These are phyloP conservation scores for Themeda triandra DNA, from an alignment of 176 grass and related monocot genomes.

Conservation along the genomic window DNA sequence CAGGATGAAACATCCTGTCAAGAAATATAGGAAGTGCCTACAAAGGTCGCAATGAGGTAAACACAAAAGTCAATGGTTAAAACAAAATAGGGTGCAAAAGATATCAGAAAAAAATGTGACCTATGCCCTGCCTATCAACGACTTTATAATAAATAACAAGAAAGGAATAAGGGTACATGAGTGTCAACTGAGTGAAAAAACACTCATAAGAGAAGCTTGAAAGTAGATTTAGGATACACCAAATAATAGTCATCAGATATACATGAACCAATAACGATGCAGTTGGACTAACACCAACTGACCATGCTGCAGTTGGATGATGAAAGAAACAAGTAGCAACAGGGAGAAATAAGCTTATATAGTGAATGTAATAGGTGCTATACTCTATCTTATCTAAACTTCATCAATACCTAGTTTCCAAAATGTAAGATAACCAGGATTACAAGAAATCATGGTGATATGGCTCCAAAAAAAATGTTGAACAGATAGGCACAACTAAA, in stretches of 20 bases:
- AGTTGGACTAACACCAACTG: neutral
- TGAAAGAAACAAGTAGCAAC: neutral
- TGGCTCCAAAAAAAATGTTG: neutral
- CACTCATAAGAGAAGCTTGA: neutral
- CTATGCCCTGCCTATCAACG: neutral
- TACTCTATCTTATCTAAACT: too few species aligned
- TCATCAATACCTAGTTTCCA: neutral
- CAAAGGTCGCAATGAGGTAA: conserved; percentile 30
- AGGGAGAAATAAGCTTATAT: too few species aligned
- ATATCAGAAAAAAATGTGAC: neutral
- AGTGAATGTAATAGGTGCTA: too few species aligned
- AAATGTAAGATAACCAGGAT: neutral
- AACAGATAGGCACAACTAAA: neutral
- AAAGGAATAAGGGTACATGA: conserved; percentile 1
- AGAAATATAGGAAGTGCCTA: conserved; percentile 98
- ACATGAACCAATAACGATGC: neutral
- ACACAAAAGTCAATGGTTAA: neutral
- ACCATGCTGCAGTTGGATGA: neutral
- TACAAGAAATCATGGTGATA: neutral
- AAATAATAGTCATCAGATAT: neutral
- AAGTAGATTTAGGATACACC: neutral
- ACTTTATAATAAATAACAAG: conserved; percentile 24
- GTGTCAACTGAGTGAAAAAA: neutral
- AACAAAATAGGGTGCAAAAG: conserved; percentile 2
- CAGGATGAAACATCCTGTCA: conserved; percentile 96